A percentile compares a stretch with the other conserved stretches of the same genome.
phyloP scores from a whole-genome alignment of 2,329 filamentous ascomycete genomes.

The Hypoxylon sp. region DNA sequence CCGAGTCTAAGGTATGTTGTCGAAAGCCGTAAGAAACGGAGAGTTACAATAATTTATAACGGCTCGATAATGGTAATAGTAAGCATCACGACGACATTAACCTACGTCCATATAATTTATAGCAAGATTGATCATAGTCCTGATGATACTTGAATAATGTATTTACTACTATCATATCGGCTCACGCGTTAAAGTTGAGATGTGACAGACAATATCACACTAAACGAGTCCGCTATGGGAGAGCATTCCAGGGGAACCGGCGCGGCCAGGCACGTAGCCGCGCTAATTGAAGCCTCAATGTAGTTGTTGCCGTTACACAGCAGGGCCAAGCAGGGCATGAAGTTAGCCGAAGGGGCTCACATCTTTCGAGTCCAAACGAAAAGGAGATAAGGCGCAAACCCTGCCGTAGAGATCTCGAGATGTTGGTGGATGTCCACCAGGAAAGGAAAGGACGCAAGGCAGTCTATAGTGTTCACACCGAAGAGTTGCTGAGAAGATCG shows the following conservation, averaged over 20 bases:
- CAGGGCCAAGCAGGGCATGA: background rate
- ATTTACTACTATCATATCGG: background rate
- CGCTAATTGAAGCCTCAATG: background rate
- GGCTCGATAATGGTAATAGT: background rate
- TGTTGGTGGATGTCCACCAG: too few relatives aligned
- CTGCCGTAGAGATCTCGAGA: too few relatives aligned
- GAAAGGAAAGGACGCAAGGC: too few relatives aligned
- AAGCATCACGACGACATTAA: background rate
- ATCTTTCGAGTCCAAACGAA: background rate
- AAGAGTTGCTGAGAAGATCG: too few relatives aligned
- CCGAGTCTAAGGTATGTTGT: too few relatives aligned
- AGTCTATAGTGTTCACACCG: background rate
- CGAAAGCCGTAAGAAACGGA: slow-evolving; percentile 2
- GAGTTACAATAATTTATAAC: background rate
- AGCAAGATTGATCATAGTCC: background rate
- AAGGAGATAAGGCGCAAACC: background rate
- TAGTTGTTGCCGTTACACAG: background rate
- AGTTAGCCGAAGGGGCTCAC: background rate
- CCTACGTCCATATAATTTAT: background rate
- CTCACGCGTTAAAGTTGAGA: background rate
- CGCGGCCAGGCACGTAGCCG: slow-evolving; percentile 1
- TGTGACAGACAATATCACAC: background rate
- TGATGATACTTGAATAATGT: background rate
- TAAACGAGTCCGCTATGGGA: background rate
- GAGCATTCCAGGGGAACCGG: background rate